Base-by-base conservation (phyloP, 1,284 basidiomycete species). In the Rhodotorula sp. region DNA sequence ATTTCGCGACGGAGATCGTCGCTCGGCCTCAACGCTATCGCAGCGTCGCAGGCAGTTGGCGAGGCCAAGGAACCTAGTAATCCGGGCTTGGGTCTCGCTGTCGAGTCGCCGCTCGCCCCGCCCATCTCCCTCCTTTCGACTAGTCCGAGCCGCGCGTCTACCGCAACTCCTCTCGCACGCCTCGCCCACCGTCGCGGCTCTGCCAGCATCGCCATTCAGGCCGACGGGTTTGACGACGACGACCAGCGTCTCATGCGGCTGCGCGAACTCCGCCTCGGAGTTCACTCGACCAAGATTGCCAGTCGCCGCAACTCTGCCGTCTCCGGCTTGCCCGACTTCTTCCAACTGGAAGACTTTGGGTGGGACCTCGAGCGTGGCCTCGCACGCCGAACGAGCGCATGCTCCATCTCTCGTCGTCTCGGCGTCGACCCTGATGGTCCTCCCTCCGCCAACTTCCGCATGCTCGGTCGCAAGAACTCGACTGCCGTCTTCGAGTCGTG, bases 1-100 rank as follows among this genome's bases (percentile, higher is more conserved):
- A 0, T 88, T 88, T 26, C 81, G 88, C 57, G 88, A 86, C 13
- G 87, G 86, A 59, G 83, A 83, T 26, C 79, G 80, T 61, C 79
- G 30, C 57, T 68, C 80, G 44, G 80, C 78, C 64, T 64, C 62
- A 54, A 50, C 22, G 47, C 58, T 40, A 64, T 67, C 67, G 20
- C 47, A 2, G 67, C 59, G 9, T 64, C 59, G n/a, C 66, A 64
- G 8, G 20, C 59, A 4, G 51, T 57, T 26, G 6, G 6, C 40
- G 28, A 10, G 7, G 40, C 31, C 53, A 30, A 54, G 30, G 20
- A 30, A 8, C 28, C 50, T 22, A 18, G 16, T 2, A 16, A 18
- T 28, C 20, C 20, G 26, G 57, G 57, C 22, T 46, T 62, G 52
- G 60, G 52, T 7, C 47, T 62, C 46, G 71, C 59, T 0, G 62